Evolutionary conservation across 768 basidiomycete genomes (phyloP).

Genomic region (Lentinula detonsa): DNA sequence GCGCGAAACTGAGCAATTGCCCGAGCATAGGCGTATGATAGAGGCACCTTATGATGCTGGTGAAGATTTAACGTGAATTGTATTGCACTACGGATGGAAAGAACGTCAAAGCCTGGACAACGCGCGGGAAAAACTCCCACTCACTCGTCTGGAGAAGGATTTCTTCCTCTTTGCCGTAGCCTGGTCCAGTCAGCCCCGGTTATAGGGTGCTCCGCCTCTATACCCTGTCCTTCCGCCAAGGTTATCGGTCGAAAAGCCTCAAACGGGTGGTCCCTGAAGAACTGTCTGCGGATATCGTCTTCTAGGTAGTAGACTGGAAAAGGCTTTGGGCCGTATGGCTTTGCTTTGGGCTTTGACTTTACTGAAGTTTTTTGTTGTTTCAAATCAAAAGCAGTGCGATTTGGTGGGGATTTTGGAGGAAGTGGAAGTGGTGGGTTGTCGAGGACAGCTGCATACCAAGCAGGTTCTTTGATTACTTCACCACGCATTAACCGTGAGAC

Average conservation of each 20-base stretch:
- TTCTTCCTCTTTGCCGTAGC: conserved; percentile 73
- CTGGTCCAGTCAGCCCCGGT: conserved; percentile 67
- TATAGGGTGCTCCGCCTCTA: conserved; percentile 52
- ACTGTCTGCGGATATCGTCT: conserved; percentile 81
- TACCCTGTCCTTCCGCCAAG: conserved; percentile 62
- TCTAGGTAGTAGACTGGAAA: conserved; percentile 70
- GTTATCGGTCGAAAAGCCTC: conserved; percentile 82
- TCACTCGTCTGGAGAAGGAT: conserved; percentile 89
- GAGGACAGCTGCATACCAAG: conserved; percentile 82
- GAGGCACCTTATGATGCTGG: conserved; percentile 50
- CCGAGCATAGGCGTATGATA: conserved; percentile 74
- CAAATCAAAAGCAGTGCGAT: conserved; percentile 50
- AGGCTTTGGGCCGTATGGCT: conserved; percentile 39
- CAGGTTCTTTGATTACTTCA: conserved; percentile 56
- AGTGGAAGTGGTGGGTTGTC: conserved; percentile 85
- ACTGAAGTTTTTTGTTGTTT: conserved; percentile 15
- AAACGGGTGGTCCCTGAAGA: conserved; percentile 95
- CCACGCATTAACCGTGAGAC: conserved; percentile 74
- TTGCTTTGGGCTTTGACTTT: conserved; percentile 22
- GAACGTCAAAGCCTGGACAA: conserved; percentile 9
- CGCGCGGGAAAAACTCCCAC: conserved; percentile 20
- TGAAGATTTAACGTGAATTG: conserved; percentile 78
- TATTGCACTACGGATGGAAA: conserved; percentile 51
- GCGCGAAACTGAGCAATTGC: conserved; percentile 85
- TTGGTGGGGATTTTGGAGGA: conserved; percentile 66